phyloP scores from a whole-genome alignment of 768 basidiomycete genomes.

The Xerocomus spinulosus region DNA sequence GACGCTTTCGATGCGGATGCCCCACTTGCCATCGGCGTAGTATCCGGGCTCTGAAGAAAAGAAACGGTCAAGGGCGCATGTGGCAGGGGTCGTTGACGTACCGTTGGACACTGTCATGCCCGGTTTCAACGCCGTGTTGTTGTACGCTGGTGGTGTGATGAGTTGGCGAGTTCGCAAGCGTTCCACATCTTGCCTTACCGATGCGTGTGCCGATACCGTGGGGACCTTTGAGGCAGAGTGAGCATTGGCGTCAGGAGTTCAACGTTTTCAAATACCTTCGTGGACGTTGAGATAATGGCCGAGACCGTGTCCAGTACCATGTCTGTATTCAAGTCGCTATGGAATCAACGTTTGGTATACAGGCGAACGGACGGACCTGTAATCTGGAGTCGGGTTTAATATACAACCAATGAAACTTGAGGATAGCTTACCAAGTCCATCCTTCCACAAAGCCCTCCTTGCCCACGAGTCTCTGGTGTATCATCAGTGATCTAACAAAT shows the following conservation, averaged over 20 bases:
- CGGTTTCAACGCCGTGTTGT: conserved; percentile 64
- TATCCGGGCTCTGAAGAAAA: conserved; percentile 88
- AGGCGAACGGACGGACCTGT: conserved; percentile 38
- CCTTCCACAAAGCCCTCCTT: conserved; percentile 74
- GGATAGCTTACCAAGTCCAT: conserved; percentile 65
- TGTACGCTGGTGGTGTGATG: conserved; percentile 46
- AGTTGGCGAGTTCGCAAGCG: background rate
- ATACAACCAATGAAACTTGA: background rate
- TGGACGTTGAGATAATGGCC: conserved; percentile 95
- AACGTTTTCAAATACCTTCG: conserved; percentile 43
- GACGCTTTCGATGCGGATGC: conserved; percentile 91
- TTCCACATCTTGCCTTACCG: conserved; percentile 14
- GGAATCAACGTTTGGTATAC: background rate
- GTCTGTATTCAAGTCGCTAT: conserved; percentile 39
- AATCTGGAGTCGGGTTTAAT: conserved; percentile 38
- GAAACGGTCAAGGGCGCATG: background rate
- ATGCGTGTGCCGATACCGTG: conserved; percentile 49
- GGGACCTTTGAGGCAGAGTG: conserved; percentile 38
- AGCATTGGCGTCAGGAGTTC: background rate
- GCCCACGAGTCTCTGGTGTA: conserved; percentile 71
- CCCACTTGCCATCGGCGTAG: conserved; percentile 86
- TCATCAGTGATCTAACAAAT: background rate
- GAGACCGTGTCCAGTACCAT: conserved; percentile 93
- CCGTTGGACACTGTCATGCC: conserved; percentile 92
- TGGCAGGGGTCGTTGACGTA: conserved; percentile 16